Conservation (phyloP, 257 asterid species). For the Nicotiana paniculata region DNA sequence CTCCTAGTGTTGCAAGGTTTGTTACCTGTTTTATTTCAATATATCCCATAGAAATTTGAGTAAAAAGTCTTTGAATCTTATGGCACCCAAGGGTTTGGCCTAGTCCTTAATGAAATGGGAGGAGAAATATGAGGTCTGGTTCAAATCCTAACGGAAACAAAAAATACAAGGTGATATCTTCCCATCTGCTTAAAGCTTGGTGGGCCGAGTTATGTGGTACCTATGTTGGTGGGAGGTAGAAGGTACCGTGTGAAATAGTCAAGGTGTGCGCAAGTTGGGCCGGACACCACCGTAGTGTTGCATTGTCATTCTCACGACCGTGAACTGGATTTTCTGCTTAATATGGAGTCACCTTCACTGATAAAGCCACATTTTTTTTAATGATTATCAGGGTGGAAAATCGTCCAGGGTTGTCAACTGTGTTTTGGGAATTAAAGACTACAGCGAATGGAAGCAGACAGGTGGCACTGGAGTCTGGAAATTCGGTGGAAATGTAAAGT, state of each 20-base stretch:
- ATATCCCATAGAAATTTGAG: neutral
- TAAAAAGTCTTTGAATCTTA: neutral
- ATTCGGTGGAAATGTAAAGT: conserved; percentile 76
- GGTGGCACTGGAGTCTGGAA: conserved; percentile 86
- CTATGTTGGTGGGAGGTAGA: too few relatives aligned
- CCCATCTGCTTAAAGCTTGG: too few relatives aligned
- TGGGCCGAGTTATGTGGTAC: too few relatives aligned
- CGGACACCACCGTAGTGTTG: neutral
- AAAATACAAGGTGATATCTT: too few relatives aligned
- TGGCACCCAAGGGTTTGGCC: too few relatives aligned
- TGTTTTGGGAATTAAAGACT: conserved; percentile 88
- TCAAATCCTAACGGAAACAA: too few relatives aligned
- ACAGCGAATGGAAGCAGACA: conserved; percentile 68
- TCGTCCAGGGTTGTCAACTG: conserved; percentile 86
- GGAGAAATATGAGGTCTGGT: too few relatives aligned
- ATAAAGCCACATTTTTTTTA: neutral
- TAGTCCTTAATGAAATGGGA: too few relatives aligned
- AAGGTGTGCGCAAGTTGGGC: too few relatives aligned
- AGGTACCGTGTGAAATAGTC: too few relatives aligned
- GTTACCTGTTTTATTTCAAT: neutral
- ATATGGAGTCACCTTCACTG: neutral
- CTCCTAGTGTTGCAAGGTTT: neutral
- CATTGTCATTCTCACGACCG: neutral
- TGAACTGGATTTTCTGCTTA: neutral
- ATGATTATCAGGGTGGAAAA: conserved; percentile 73